These are phyloP conservation scores for Phytophthora pisi DNA, from an alignment of 352 stramenopile genomes.

Conservation along the genomic window DNA sequence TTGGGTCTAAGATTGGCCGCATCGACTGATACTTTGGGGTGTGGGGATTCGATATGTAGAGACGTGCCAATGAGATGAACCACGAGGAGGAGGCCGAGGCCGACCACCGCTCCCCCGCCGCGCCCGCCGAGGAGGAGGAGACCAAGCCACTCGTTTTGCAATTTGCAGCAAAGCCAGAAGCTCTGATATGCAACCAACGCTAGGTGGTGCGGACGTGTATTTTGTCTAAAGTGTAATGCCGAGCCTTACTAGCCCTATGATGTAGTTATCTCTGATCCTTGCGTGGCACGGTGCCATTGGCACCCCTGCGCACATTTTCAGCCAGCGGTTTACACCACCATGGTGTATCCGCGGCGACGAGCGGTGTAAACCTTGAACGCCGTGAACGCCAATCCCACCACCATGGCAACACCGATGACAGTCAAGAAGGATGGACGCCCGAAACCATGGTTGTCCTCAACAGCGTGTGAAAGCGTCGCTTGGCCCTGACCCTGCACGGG, in stretches of 20 bases:
- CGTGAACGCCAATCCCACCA: constrained; percentile 50
- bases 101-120: constrained; percentile 21
- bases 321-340: constrained; percentile 30
- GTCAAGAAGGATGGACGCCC: constrained; percentile 39
- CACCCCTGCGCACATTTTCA: neutral
- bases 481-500: constrained; percentile 25
- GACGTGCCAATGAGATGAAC: constrained; percentile 47
- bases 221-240: constrained; percentile 20
- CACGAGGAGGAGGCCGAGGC: constrained; percentile 40
- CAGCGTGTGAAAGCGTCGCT: constrained; percentile 8
- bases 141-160: constrained; percentile 3
- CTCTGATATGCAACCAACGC: neutral
- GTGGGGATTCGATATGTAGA: constrained; percentile 24
- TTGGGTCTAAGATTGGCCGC: neutral
- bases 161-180: neutral
- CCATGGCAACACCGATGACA: constrained; percentile 53
- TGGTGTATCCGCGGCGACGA: constrained; percentile 57
- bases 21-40: constrained; percentile 16
- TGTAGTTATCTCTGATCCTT: neutral
- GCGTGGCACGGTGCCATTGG: neutral
- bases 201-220: constrained; percentile 4
- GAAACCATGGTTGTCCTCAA: constrained; percentile 19
- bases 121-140: constrained; percentile 23
- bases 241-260: constrained; percentile 5
- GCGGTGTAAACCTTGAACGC: constrained; percentile 62